A percentile compares a stretch with the other conserved stretches of the same genome.
phyloP scores from a whole-genome alignment of 108 stramenopile genomes.

The Schizochytrium sp. region DNA sequence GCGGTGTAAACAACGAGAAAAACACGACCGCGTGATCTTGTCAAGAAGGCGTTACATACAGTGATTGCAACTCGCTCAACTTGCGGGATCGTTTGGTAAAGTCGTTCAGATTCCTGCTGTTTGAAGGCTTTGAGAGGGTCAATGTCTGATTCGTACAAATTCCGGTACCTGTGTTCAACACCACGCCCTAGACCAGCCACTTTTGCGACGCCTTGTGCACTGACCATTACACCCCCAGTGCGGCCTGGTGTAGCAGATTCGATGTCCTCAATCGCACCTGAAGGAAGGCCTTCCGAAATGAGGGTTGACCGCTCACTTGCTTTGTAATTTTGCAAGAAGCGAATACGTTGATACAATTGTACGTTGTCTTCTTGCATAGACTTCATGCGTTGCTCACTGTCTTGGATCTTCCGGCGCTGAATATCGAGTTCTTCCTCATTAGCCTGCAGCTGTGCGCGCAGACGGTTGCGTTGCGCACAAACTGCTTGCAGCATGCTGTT shows the following conservation, averaged over 20 bases:
- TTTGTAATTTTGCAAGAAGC: conserved; percentile 62
- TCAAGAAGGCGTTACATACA: conserved; percentile 49
- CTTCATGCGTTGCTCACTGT: neutral
- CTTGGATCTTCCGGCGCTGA: neutral
- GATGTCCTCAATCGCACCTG: neutral
- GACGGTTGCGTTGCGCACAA: conserved; percentile 33
- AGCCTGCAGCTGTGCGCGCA: conserved; percentile 44
- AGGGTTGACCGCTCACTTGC: conserved; percentile 41
- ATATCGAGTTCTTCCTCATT: conserved; percentile 30
- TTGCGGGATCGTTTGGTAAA: conserved; percentile 35
- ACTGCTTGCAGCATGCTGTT: conserved; percentile 49
- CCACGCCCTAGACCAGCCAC: conserved; percentile 56
- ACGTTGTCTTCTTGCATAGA: conserved; percentile 55
- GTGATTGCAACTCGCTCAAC: conserved; percentile 47
- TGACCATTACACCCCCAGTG: neutral
- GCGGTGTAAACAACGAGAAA: conserved; percentile 49
- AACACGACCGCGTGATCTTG: conserved; percentile 23
- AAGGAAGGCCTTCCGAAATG: conserved; percentile 17
- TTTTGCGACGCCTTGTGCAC: conserved; percentile 26
- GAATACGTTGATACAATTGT: conserved; percentile 55
- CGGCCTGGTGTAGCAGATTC: neutral
- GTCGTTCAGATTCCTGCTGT: conserved; percentile 53
- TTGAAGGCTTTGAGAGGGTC: conserved; percentile 49
- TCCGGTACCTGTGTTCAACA: conserved; percentile 39
- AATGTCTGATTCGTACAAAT: conserved; percentile 48